A percentile compares a stretch with the other conserved stretches of the same genome.
Conservation (phyloP, 768 basidiomycete genomes). For the Mycena rebaudengoi region DNA sequence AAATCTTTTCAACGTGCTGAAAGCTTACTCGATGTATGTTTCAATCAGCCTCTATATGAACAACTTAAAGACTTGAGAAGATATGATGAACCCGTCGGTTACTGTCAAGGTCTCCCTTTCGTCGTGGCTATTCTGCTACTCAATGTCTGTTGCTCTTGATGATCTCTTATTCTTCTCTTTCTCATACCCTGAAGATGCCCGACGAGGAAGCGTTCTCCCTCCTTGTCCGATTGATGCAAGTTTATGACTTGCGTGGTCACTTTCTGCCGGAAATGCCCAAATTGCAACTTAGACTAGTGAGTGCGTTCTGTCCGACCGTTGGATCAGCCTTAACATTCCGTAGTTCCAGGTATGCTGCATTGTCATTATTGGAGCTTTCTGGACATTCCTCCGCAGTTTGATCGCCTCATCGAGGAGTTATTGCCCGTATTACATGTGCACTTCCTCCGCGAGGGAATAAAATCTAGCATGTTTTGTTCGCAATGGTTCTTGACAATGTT, state of each 20-base stretch:
- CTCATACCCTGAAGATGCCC: conserved; percentile 78
- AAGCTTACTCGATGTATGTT: conserved; percentile 92
- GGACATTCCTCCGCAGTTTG: conserved; percentile 66
- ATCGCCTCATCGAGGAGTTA: conserved; percentile 91
- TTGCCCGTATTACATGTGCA: conserved; percentile 93
- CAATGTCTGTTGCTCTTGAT: conserved; percentile 66
- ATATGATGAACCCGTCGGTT: conserved; percentile 91
- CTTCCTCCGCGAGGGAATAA: conserved; percentile 92
- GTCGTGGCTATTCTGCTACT: conserved; percentile 93
- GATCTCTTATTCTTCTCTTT: not conserved
- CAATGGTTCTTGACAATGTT: conserved; percentile 99
- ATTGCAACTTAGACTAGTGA: conserved; percentile 87
- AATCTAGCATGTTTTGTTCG: conserved; percentile 98
- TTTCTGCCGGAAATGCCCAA: conserved; percentile 99
- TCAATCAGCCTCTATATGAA: not conserved
- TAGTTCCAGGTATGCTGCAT: conserved; percentile 66
- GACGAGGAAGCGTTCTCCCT: conserved; percentile 99
- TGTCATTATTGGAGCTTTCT: conserved; percentile 12
- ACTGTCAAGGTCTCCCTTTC: conserved; percentile 97
- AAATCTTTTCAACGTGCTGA: conserved; percentile 96
- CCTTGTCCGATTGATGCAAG: conserved; percentile 93
- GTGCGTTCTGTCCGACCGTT: conserved; percentile 28
- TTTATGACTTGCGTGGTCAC: conserved; percentile 95
- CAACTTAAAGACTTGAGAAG: conserved; percentile 13
- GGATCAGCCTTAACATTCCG: not conserved